Evolutionary conservation across 116 monocot species (phyloP).

Genomic region (Cymodocea nodosa): DNA sequence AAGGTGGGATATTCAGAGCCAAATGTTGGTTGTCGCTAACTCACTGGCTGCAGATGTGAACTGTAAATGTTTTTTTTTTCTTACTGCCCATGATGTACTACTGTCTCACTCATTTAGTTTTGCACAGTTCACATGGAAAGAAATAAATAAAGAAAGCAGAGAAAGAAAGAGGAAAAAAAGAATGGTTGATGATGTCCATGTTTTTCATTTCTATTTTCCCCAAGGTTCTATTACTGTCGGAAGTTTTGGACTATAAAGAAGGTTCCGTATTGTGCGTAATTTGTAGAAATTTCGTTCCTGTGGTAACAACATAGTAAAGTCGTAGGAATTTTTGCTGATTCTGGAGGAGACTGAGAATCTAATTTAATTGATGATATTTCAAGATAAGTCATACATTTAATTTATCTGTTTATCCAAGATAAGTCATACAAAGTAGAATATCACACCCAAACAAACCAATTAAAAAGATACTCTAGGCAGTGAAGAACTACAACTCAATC

Average conservation of each 20-base stretch:
- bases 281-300: neutral
- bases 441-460: no score
- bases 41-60: neutral
- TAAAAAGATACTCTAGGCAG: no score
- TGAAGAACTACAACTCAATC: no score
- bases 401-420: no score
- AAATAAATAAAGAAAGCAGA: neutral
- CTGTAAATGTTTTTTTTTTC: constrained; percentile 3
- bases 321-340: no score
- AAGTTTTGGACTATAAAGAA: neutral
- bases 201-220: neutral
- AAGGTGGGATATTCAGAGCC: neutral
- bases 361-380: no score
- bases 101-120: neutral
- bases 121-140: neutral
- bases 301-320: no score
- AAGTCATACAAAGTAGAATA: no score
- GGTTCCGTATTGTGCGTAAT: neutral
- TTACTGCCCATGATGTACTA: neutral
- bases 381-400: no score
- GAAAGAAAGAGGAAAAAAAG: neutral
- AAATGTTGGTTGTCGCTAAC: neutral
- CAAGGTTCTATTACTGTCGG: neutral
- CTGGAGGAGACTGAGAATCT: no score
- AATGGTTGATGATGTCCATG: neutral